These are phyloP conservation scores for Cutaneotrichosporon arboriforme DNA, from an alignment of 1,284 basidiomycete species.

Conservation along the genomic window DNA sequence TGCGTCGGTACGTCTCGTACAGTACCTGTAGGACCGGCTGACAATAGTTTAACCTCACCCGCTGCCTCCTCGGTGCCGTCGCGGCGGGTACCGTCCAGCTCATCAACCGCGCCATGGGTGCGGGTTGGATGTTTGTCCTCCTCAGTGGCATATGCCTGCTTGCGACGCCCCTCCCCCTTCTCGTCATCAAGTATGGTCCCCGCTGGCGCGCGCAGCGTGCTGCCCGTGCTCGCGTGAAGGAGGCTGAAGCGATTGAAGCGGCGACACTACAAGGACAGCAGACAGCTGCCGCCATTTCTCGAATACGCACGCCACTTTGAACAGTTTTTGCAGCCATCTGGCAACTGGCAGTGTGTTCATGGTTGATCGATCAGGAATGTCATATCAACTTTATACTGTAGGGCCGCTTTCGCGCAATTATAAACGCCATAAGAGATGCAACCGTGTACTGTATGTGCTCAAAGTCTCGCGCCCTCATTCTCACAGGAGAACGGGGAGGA, in stretches of 20 bases:
- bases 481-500: too few relatives aligned
- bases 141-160: constrained; percentile 34
- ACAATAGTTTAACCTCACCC: constrained; percentile 34
- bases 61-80: constrained; percentile 38
- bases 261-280: too few relatives aligned
- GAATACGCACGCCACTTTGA: too few relatives aligned
- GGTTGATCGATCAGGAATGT: too few relatives aligned
- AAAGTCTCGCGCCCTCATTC: too few relatives aligned
- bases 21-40: not conserved
- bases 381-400: too few relatives aligned
- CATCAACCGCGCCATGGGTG: constrained; percentile 30
- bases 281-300: too few relatives aligned
- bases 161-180: constrained; percentile 26
- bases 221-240: not conserved
- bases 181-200: constrained; percentile 28
- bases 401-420: constrained; percentile 13
- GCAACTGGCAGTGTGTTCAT: too few relatives aligned
- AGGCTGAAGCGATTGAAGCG: constrained; percentile 13
- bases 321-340: too few relatives aligned
- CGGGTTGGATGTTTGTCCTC: constrained; percentile 46
- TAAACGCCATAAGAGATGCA: too few relatives aligned
- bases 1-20: constrained; percentile 10
- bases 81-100: constrained; percentile 26
- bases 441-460: too few relatives aligned
- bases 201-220: constrained; percentile 29